phyloP scores from a whole-genome alignment of 2,329 filamentous ascomycete species.

The Calonectria henricotiae region DNA sequence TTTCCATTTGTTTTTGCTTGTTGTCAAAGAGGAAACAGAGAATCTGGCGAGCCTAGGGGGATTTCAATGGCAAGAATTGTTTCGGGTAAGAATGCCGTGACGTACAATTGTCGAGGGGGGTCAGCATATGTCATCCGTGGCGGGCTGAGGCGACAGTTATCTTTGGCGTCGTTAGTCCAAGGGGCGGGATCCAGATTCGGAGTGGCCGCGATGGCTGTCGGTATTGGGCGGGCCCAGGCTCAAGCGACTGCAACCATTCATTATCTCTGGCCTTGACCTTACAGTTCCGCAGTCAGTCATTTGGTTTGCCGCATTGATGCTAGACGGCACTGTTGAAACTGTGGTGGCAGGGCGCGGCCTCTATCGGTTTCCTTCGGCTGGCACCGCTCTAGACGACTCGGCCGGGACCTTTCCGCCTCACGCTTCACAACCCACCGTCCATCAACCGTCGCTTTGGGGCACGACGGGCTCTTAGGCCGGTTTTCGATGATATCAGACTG shows the following conservation, averaged over 20 bases:
- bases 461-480: conserved; percentile 34
- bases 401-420: conserved; percentile 54
- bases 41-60: conserved; percentile 2
- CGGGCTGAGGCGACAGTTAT: conserved; percentile 30
- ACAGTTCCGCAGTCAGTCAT: conserved; percentile 41
- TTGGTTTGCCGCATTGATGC: conserved; percentile 33
- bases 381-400: conserved; percentile 51
- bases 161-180: not conserved
- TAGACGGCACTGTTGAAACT: conserved; percentile 33
- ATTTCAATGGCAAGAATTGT: conserved; percentile 9
- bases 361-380: conserved; percentile 62
- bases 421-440: conserved; percentile 49
- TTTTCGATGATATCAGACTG: conserved; percentile 52
- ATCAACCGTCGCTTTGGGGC: conserved; percentile 41
- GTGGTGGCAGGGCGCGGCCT: conserved; percentile 55
- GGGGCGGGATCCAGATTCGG: conserved; percentile 16
- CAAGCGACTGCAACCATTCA: conserved; percentile 4
- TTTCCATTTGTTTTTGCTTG: not conserved
- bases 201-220: conserved; percentile 15
- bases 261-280: conserved; percentile 12
- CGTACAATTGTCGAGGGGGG: conserved; percentile 26
- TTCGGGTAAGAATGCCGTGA: conserved; percentile 25
- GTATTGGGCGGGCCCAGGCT: conserved; percentile 13
- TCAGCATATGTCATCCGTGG: conserved; percentile 17
- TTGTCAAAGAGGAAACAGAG: conserved; percentile 23